These are phyloP conservation scores for Aegilops speltoides DNA, from an alignment of 176 grass and related monocot species.

Conservation along the genomic window DNA sequence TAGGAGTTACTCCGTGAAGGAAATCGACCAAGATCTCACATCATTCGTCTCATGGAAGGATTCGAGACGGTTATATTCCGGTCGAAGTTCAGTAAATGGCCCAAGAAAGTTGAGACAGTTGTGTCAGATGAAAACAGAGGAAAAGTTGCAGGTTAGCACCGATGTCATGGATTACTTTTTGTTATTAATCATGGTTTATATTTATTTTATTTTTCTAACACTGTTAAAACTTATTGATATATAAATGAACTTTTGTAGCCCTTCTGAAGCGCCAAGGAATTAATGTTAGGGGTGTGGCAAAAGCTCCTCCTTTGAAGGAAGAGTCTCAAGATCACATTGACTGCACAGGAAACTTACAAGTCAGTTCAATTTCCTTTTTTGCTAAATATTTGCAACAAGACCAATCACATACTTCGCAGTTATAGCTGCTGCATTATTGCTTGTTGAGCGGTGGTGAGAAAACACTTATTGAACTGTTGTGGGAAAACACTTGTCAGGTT, in stretches of 20 bases:
- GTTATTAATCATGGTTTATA: not conserved
- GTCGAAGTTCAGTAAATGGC: constrained; percentile 93
- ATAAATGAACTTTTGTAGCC: constrained; percentile 45
- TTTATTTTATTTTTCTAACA: constrained; percentile 15
- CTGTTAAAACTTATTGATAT: not conserved
- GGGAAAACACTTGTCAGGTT: constrained; percentile 44
- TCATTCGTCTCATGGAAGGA: constrained; percentile 93
- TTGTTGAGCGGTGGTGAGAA: not conserved
- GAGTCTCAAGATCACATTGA: constrained; percentile 90
- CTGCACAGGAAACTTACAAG: constrained; percentile 93
- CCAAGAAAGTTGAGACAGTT: constrained; percentile 79
- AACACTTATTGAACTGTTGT: constrained; percentile 5
- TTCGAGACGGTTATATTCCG: constrained; percentile 85
- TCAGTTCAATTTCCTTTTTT: constrained; percentile 37
- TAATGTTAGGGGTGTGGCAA: constrained; percentile 77
- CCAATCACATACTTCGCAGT: not conserved
- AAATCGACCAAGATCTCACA: constrained; percentile 57
- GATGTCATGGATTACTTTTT: not conserved
- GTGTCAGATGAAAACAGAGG: constrained; percentile 95
- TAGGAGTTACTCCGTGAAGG: constrained; percentile 74
- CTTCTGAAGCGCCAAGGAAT: constrained; percentile 93
- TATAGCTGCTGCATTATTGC: constrained; percentile 10
- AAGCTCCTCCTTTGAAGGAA: constrained; percentile 80
- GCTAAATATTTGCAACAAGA: constrained; percentile 14
- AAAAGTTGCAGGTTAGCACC: constrained; percentile 91